Evolutionary conservation across 768 basidiomycete genomes (phyloP), one percentile per base, ranked within the genome.

Genomic region (Lanmaoa rubissima): DNA sequence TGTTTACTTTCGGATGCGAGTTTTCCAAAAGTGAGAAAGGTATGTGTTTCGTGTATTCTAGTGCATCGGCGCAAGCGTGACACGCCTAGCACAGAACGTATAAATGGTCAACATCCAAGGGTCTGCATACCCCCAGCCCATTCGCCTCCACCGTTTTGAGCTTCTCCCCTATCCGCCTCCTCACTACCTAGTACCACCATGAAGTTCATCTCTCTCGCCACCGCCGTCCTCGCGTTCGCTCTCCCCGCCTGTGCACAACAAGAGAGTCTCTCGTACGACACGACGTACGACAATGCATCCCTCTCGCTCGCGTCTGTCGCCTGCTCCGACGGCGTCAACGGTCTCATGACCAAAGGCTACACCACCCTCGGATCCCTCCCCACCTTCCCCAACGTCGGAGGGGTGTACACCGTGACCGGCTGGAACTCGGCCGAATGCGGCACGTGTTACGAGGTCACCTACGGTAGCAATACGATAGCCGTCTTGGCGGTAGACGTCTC

Each of bases 251-350:
- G 71, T 38, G 58, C 64, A 26, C 57, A 61, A 11, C 36, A 46
- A 0, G 2, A 60, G 45, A 61, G 26, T 5, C 55, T 74, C n/a
- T 63, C 70, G 46, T 75, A 69, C 45, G 72, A 76, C 61, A 61
- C 38, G 9, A 60, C 51, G 28, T 76, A 74, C 54, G 74, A 72
- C 57, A 48, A 70, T 3, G 7, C 64, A 21, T 38, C 49, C 26
- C 40, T 51, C 19, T 51, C 67, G 6, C 61, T 72, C 45, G 0
- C 50, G 7, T 21, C 26, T 1, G 55, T 74, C 36, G 66, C 75
- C 1, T 76, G 74, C 48, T 75, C 75, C 2, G 14, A 71, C 40
- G 76, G 74, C 12, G 1, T 31, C 16, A 56, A 75, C 41, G 74
- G 72, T 11, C 68, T 75, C 41, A 46, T 65, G 5, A 63, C 51